Base-by-base conservation (phyloP, 2,329 filamentous ascomycete species). In the Aspergillus felis region DNA sequence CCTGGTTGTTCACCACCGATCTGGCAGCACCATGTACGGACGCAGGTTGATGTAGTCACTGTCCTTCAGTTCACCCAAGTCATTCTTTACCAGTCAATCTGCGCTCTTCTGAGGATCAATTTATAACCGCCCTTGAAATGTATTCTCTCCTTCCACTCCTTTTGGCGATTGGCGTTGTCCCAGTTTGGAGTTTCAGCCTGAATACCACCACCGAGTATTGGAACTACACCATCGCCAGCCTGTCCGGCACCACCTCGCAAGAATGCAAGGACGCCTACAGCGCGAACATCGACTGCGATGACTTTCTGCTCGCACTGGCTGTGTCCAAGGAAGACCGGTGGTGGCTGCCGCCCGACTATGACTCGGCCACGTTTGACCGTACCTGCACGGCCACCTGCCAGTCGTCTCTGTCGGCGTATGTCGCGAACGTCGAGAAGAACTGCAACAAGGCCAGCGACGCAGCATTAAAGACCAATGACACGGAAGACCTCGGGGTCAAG, bases 181-280 rank as follows among this genome's bases (percentile, higher is more conserved):
- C 32, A 2, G 32, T 38, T 4, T 17, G 14, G 32, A 38, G 14
- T 38, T 38, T 38, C 51, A 60, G 28, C 20, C 58, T 32, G 14
- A 10, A 44, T 6, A 44, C n/a, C 41, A 3, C 41, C n/a, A 24
- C n/a, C 41, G n/a, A 50, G 2, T 10, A 55, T 52, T 59, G 54
- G 56, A 51, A 53, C 42, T 61, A 58, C 27, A 58, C 56, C 5
- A 55, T 51, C 5, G n/a, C 22, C 46, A 52, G 49, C 42, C 56
- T 61, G 6, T 54, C 51, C 35, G 55, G 38, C 29, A 57, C 56
- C 7, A 58, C 59, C 10, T 61, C 59, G 4, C 17, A 53, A 29
- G n/a, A 22, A 54, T 61, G 57, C 55, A 59, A 57, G 47, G 25
- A 50, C n/a, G 57, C 59, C 8, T 61, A 61, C 51, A 57, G 57